Base-by-base conservation (phyloP, 2,329 filamentous ascomycete species). In the Fusarium coicis region DNA sequence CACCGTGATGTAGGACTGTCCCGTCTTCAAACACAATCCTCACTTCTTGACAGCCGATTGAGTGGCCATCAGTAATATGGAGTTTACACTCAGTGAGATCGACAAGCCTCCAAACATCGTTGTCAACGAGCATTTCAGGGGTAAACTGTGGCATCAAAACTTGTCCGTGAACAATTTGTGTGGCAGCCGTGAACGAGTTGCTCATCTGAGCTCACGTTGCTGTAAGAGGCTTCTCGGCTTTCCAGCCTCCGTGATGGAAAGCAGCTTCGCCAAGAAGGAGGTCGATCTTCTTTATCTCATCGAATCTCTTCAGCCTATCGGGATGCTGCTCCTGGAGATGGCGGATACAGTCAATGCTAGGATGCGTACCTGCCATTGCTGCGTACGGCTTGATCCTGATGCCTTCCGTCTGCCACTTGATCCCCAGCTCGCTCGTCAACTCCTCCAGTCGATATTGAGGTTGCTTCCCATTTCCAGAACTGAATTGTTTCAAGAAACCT, bases 291-390 rank as follows among this genome's bases (percentile, higher is more conserved):
- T 39, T 47, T 23, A 62, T 62, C n/a, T 47, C 34, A 2, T 28
- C 16, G 5, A 63, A 62, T 2, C 28, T 34, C 1, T 40, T 47
- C 40, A 63, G 26, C 16, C 12, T 47, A 12, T 61, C 42, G 11
- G 55, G 42, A 12, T 40, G 4, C 10, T 63, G 55, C 4, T 40
- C 28, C 26, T 61, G 40, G 4, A 63, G 28, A 47, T 39, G 55
- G 16, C 54, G 55, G 42, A 60, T n/a, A 32, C 59, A 60, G 42
- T 60, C 59, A 19, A 63, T 63, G 54, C 59, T 63, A 1, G 59
- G 59, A 34, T 63, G 54, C 28, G 59, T 63, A 47, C 59, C 59
- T 16, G 59, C 59, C 59, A 63, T 60, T 4, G 54, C 59, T 32
- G 54, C 59, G 26, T 60, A 63, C 7, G 54, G 59, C 23, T 63